phyloP scores from a whole-genome alignment of 1,284 basidiomycete species.

The Sphaerobolus stellatus region DNA sequence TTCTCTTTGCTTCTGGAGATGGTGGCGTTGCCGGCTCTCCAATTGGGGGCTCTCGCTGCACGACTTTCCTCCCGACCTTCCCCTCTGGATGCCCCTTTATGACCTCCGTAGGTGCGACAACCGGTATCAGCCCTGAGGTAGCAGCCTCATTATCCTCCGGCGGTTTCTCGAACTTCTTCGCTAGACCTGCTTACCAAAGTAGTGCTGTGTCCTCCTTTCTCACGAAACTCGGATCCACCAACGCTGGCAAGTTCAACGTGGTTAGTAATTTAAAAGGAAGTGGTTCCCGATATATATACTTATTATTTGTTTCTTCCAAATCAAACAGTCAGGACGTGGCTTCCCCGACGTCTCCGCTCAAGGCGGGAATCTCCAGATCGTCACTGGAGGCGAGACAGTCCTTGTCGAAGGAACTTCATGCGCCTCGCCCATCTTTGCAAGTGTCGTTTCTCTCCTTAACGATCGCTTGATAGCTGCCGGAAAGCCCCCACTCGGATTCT shows the following conservation, averaged over 20 bases:
- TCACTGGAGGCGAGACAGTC: slow-evolving; percentile 23
- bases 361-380: slow-evolving; percentile 33
- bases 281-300: slow-evolving; percentile 3
- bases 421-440: slow-evolving; percentile 49
- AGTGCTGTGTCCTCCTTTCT: slow-evolving; percentile 25
- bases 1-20: slow-evolving; percentile 24
- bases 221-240: slow-evolving; percentile 45
- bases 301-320: slow-evolving; percentile 7
- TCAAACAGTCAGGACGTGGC: slow-evolving; percentile 26
- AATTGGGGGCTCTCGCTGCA: slow-evolving; percentile 10
- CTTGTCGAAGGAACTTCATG: slow-evolving; percentile 54
- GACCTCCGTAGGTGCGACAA: slow-evolving; percentile 12
- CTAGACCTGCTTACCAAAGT: slow-evolving; percentile 33
- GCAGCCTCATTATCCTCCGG: slow-evolving; percentile 38
- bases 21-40: slow-evolving; percentile 24
- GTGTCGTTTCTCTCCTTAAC: slow-evolving; percentile 55
- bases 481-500: slow-evolving; percentile 46
- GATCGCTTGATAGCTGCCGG: slow-evolving; percentile 46
- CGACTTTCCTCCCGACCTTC: slow-evolving; percentile 16
- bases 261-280: slow-evolving; percentile 27
- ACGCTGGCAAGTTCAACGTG: slow-evolving; percentile 43
- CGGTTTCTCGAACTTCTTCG: slow-evolving; percentile 38
- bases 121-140: slow-evolving; percentile 12
- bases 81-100: slow-evolving; percentile 31
- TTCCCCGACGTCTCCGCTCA: slow-evolving; percentile 46